Base-by-base conservation (phyloP, 1,284 basidiomycete genomes). In the Hypsizygus ulmarius region DNA sequence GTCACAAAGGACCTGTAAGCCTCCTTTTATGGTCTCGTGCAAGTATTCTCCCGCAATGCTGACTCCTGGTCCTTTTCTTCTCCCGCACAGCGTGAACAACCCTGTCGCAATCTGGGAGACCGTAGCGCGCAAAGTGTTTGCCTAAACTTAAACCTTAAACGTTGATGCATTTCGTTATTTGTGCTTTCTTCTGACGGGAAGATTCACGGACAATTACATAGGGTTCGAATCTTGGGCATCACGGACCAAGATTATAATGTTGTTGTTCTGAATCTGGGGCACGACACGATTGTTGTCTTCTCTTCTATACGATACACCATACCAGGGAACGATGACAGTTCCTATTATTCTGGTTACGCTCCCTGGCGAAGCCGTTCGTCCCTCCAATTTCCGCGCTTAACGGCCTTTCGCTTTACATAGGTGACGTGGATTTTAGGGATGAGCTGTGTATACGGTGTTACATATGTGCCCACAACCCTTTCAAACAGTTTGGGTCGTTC, bases 1-100 rank as follows among this genome's bases (percentile, higher is more conserved):
- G 53, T 82, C 39, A 79, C 76, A 1, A 59, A 66, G 12, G 66
- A 70, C 44, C 74, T 67, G 80, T 80, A 59, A 61, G 77, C 52
- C 9, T 7, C 15, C 27, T 36, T 21, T 33, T 33, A 35, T 29
- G 36, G 35, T 38, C 2, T 28, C n/a, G 15, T 43, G 53, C 51
- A 18, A 29, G 48, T 39, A 36, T 19, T 14, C 15, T 5, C 28
- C 45, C 7, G 38, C 41, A 33, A 49, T 34, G 42, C 43, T 40
- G 40, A 49, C 19, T 51, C 29, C 9, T 51, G 12, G 35, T 27
- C 41, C 38, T 38, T 43, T 33, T 8, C 15, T 45, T 21, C 38
- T 40, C 34, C 37, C 34, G 28, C 47, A 18, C 45, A 67, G 66
- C 33, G 62, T 66, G 37, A 67, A 68, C 41, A 65, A 67, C 47